A percentile compares a stretch with the other conserved stretches of the same genome.
phyloP scores from a whole-genome alignment of 441 rosid species.

The Codiaeum variegatum region DNA sequence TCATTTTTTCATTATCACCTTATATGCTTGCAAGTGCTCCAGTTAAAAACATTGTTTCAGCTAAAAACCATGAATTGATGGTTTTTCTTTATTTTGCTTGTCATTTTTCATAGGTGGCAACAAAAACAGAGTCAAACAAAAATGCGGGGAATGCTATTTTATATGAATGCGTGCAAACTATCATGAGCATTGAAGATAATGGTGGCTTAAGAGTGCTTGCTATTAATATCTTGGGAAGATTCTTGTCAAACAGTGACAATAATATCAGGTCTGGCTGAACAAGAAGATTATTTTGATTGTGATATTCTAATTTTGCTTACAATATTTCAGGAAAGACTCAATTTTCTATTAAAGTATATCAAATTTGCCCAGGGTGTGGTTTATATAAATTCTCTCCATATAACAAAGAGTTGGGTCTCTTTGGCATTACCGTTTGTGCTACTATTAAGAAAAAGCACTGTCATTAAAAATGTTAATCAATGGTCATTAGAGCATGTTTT shows the following conservation, averaged over 20 bases:
- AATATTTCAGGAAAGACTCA: no score
- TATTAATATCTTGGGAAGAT: constrained; percentile 95
- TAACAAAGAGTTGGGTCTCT: neutral
- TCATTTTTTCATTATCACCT: neutral
- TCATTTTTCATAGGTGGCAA: constrained; percentile 73
- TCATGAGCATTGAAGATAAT: constrained; percentile 95
- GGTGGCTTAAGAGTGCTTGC: constrained; percentile 98
- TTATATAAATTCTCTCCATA: neutral
- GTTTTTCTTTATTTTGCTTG: constrained; percentile 23
- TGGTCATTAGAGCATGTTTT: no score
- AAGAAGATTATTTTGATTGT: neutral
- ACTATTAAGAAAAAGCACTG: no score
- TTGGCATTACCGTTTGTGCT: no score
- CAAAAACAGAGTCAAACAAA: constrained; percentile 96
- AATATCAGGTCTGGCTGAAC: constrained; percentile 70
- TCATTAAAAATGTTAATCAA: no score
- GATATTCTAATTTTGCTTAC: neutral
- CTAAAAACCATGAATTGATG: constrained; percentile 13
- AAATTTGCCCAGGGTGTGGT: neutral
- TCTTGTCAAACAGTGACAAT: constrained; percentile 97
- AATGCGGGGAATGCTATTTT: constrained; percentile 98
- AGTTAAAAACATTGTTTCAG: neutral
- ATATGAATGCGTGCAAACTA: constrained; percentile 95
- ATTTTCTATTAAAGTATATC: neutral
- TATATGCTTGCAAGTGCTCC: neutral